These are phyloP conservation scores for Rhexocercosporidium sp. DNA, from an alignment of 2,329 filamentous ascomycete species.

Conservation along the genomic window DNA sequence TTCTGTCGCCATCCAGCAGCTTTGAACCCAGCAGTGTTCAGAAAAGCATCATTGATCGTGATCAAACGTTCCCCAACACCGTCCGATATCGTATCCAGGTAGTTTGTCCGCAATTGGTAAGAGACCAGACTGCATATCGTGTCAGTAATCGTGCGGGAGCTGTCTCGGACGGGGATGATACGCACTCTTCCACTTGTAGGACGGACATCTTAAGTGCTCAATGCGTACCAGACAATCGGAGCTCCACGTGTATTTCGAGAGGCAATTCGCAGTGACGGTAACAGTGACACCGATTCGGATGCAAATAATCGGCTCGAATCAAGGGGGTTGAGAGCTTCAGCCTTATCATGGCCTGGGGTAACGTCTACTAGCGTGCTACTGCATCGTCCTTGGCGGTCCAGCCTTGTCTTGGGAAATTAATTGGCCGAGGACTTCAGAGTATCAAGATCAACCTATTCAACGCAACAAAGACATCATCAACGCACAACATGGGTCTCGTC, in stretches of 20 bases:
- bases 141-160: conserved; percentile 4
- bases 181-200: conserved; percentile 46
- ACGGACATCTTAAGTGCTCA: conserved; percentile 41
- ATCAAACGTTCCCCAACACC: conserved; percentile 85
- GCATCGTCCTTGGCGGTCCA: conserved; percentile 16
- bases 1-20: conserved; percentile 80
- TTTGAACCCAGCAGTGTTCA: conserved; percentile 83
- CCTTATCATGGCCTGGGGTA: conserved; percentile 23
- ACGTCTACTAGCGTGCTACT: conserved; percentile 5
- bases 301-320: neutral
- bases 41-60: conserved; percentile 77
- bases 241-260: conserved; percentile 17
- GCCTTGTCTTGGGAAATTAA: conserved; percentile 7
- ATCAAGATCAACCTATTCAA: neutral
- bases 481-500: conserved; percentile 63
- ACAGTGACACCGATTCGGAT: neutral
- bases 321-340: conserved; percentile 19
- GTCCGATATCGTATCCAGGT: conserved; percentile 80
- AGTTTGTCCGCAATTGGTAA: conserved; percentile 81
- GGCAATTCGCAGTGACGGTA: neutral
- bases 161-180: conserved; percentile 1
- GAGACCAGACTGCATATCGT: conserved; percentile 69
- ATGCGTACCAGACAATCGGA: conserved; percentile 13
- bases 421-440: neutral
- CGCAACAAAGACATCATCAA: neutral